Percentiles rank a stretch among this genome's conserved stretches.
phyloP scores from a whole-genome alignment of 108 stramenopile genomes.

The Skeletonema costatum region DNA sequence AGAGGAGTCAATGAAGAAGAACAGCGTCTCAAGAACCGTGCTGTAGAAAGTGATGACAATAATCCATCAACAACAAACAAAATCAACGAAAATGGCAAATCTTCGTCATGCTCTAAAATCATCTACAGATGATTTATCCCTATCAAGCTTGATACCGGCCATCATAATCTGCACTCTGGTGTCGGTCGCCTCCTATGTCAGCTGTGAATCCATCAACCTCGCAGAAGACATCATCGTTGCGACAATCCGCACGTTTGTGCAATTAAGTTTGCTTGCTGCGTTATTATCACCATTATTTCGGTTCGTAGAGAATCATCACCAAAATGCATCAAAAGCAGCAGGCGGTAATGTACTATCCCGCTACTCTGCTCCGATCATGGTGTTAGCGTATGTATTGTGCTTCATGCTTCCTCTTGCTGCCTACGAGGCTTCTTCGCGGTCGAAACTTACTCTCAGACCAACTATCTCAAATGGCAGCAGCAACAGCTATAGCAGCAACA shows the following conservation, averaged over 20 bases:
- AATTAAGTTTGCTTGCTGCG: constrained; percentile 28
- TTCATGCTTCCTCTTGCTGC: constrained; percentile 47
- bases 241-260: constrained; percentile 29
- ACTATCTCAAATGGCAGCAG: not conserved
- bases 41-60: not conserved
- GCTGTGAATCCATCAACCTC: constrained; percentile 21
- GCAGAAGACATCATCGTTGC: constrained; percentile 23
- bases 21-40: too few species aligned
- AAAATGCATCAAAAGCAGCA: not conserved
- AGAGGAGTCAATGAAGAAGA: too few species aligned
- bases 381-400: constrained; percentile 25
- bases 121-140: constrained; percentile 1
- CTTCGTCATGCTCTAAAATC: not conserved
- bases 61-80: not conserved
- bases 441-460: constrained; percentile 29
- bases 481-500: not conserved
- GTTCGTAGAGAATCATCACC: constrained; percentile 18
- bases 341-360: not conserved
- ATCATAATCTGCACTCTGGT: constrained; percentile 1
- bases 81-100: not conserved
- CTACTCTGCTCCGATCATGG: constrained; percentile 3
- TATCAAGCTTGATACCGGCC: constrained; percentile 4
- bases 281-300: constrained; percentile 36
- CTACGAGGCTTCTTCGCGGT: constrained; percentile 26
- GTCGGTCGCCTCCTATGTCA: constrained; percentile 11